Conservation (phyloP, 2,329 filamentous ascomycete genomes). For the Thielaviopsis cerberus region DNA sequence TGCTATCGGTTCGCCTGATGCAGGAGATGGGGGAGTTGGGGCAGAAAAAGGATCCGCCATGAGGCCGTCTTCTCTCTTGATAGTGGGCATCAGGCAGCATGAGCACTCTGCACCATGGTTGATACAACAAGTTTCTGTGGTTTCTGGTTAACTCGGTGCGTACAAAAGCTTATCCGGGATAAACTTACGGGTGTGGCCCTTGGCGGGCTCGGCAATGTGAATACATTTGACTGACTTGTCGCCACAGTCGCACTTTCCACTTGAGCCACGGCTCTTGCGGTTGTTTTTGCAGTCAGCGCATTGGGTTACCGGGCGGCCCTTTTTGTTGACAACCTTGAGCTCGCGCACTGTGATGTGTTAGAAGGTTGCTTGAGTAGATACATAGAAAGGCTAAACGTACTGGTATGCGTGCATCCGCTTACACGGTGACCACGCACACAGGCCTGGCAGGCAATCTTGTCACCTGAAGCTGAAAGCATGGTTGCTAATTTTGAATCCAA, state of each 20-base stretch:
- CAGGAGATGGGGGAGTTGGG: not conserved
- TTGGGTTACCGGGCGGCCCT: conserved; percentile 92
- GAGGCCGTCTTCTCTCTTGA: conserved; percentile 32
- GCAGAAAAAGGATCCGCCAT: not conserved
- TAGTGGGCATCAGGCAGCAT: conserved; percentile 41
- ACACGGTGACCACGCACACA: conserved; percentile 97
- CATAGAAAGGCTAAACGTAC: conserved; percentile 39
- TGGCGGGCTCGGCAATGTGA: conserved; percentile 37
- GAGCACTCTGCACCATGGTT: conserved; percentile 50
- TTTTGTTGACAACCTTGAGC: conserved; percentile 89
- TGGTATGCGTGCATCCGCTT: conserved; percentile 91
- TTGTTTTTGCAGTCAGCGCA: conserved; percentile 90
- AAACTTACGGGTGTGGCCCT: conserved; percentile 40
- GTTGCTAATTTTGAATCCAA: not conserved
- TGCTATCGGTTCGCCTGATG: not conserved
- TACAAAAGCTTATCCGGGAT: not conserved
- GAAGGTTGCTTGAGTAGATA: not conserved
- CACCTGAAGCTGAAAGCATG: conserved; percentile 32
- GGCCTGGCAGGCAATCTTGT: conserved; percentile 95
- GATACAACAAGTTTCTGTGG: conserved; percentile 46
- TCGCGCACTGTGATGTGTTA: conserved; percentile 50
- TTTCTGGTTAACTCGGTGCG: not conserved
- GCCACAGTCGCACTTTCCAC: conserved; percentile 92
- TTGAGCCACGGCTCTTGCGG: conserved; percentile 87
- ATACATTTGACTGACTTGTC: conserved; percentile 65